Evolutionary conservation across 2,329 filamentous ascomycete species (phyloP).

Genomic region (Chrysosporium queenslandicum): DNA sequence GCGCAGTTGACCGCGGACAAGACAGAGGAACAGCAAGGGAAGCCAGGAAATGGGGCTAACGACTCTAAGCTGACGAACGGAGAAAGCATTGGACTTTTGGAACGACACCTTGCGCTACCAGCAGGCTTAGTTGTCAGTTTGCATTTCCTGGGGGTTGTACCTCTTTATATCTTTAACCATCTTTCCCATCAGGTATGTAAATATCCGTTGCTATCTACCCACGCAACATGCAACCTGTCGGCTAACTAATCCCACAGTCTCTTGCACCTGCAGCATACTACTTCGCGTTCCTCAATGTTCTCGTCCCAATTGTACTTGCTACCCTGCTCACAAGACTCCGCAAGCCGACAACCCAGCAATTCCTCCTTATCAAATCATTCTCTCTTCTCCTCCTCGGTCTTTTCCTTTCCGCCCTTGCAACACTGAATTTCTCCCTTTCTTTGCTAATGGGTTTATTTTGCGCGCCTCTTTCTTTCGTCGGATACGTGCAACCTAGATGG

Average conservation of each 20-base stretch:
- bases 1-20: conserved; percentile 19
- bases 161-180: conserved; percentile 79
- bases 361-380: conserved; percentile 74
- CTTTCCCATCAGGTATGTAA: conserved; percentile 53
- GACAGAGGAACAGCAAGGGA: conserved; percentile 20
- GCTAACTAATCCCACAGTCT: conserved; percentile 37
- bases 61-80: conserved; percentile 15
- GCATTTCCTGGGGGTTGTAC: conserved; percentile 68
- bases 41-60: conserved; percentile 14
- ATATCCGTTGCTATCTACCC: background rate
- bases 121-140: conserved; percentile 60
- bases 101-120: conserved; percentile 41
- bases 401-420: conserved; percentile 83
- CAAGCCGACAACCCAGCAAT: conserved; percentile 56
- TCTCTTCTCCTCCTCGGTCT: conserved; percentile 87
- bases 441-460: conserved; percentile 74
- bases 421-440: conserved; percentile 86
- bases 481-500: conserved; percentile 20
- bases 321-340: conserved; percentile 42
- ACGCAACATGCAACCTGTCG: background rate
- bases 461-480: conserved; percentile 63
- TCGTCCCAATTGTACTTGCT: conserved; percentile 50
- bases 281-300: conserved; percentile 47
- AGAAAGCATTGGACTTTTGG: conserved; percentile 23
- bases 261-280: conserved; percentile 50